Percentiles rank a stretch among this genome's conserved stretches.
Conservation (phyloP, 2,329 filamentous ascomycete genomes). For the Colletotrichum siamense region DNA sequence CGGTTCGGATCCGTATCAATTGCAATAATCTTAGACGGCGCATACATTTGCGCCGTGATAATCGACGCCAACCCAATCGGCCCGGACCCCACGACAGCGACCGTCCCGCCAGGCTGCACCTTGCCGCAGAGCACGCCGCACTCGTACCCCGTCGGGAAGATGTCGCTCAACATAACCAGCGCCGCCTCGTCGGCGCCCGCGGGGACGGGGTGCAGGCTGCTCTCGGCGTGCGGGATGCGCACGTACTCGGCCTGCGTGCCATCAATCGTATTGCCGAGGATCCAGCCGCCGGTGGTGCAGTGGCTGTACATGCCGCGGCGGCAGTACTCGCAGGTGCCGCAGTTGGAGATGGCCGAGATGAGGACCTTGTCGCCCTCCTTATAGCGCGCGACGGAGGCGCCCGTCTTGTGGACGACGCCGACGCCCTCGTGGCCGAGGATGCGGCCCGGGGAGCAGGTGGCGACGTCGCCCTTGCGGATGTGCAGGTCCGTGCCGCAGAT, state of each 20-base stretch:
- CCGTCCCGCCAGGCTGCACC: conserved; percentile 63
- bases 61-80: conserved; percentile 65
- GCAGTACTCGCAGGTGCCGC: conserved; percentile 57
- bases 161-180: conserved; percentile 52
- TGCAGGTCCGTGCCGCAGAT: conserved; percentile 42
- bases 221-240: conserved; percentile 69
- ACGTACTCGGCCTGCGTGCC: conserved; percentile 65
- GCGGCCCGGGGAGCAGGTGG: conserved; percentile 23
- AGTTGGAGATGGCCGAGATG: conserved; percentile 41
- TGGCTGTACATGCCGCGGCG: conserved; percentile 55
- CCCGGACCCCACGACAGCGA: conserved; percentile 68
- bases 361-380: conserved; percentile 44
- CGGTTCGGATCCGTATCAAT: conserved; percentile 56
- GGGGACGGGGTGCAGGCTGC: conserved; percentile 67
- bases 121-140: conserved; percentile 61
- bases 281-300: conserved; percentile 60
- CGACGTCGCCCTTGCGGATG: conserved; percentile 33
- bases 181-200: conserved; percentile 49
- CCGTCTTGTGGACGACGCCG: conserved; percentile 40
- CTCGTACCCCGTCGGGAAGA: conserved; percentile 61
- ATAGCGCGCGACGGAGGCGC: conserved; percentile 36
- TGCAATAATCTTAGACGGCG: conserved; percentile 54
- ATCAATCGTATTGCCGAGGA: conserved; percentile 56
- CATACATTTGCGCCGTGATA: conserved; percentile 48
- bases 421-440: conserved; percentile 45